Conservation (phyloP, 2,329 filamentous ascomycete species). For the Fusarium sp. region DNA sequence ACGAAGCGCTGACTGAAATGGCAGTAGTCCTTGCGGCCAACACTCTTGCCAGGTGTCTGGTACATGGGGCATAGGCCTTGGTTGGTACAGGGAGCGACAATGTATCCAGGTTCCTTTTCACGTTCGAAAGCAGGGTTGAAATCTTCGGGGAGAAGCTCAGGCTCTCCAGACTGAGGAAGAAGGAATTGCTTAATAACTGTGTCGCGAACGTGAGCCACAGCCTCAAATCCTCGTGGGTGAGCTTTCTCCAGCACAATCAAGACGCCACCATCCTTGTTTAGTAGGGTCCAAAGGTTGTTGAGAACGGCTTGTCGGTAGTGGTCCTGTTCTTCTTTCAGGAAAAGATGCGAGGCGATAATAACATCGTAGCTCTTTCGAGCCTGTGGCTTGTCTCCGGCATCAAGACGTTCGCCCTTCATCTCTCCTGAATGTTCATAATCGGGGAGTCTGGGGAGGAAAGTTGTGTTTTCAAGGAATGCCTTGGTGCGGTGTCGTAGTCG, state of each 20-base stretch:
- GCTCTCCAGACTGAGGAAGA: constrained; percentile 58
- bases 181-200: constrained; percentile 83
- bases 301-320: constrained; percentile 82
- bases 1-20: constrained; percentile 91
- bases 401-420: constrained; percentile 68
- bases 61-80: constrained; percentile 94
- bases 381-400: constrained; percentile 66
- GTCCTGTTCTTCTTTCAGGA: constrained; percentile 81
- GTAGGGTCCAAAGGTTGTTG: constrained; percentile 88
- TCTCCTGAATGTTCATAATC: constrained; percentile 79
- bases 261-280: constrained; percentile 86
- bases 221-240: constrained; percentile 90
- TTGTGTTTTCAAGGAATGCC: constrained; percentile 85
- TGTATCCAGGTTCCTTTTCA: constrained; percentile 70
- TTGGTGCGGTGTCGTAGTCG: constrained; percentile 80
- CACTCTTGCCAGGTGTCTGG: constrained; percentile 72
- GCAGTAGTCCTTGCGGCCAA: constrained; percentile 88
- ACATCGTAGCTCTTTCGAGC: constrained; percentile 86
- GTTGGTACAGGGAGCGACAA: constrained; percentile 86
- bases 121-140: constrained; percentile 56
- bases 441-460: constrained; percentile 90
- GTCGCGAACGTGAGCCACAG: constrained; percentile 85
- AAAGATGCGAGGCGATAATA: constrained; percentile 86
- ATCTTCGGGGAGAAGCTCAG: constrained; percentile 51
- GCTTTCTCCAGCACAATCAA: constrained; percentile 92